phyloP scores from a whole-genome alignment of 352 stramenopile species.

The Phytophthora multivora region DNA sequence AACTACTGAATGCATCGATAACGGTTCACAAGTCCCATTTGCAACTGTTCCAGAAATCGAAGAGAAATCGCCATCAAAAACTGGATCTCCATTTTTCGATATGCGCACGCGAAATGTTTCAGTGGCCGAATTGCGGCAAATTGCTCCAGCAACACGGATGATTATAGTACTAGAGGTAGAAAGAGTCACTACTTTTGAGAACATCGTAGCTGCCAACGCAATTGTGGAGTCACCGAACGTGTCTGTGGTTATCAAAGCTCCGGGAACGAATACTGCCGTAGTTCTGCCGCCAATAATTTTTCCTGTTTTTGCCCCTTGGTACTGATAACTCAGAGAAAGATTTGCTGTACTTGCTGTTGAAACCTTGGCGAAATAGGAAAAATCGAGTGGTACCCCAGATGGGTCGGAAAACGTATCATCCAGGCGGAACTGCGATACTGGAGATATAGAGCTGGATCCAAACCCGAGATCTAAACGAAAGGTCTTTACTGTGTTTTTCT shows the following conservation, averaged over 20 bases:
- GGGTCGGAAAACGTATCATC: conserved; percentile 55
- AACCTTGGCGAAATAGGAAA: conserved; percentile 41
- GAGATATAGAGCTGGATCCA: conserved; percentile 14
- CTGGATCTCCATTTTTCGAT: conserved; percentile 22
- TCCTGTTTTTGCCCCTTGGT: conserved; percentile 41
- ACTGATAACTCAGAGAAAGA: conserved; percentile 44
- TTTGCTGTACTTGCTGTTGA: conserved; percentile 14
- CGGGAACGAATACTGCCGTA: conserved; percentile 43
- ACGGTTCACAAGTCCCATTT: conserved; percentile 39
- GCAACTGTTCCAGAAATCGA: conserved; percentile 32
- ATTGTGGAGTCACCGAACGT: conserved; percentile 25
- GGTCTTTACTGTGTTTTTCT: conserved; percentile 46
- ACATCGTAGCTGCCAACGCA: conserved; percentile 22
- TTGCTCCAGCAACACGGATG: conserved; percentile 39
- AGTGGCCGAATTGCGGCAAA: conserved; percentile 51
- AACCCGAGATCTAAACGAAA: conserved; percentile 59
- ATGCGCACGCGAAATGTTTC: conserved; percentile 47
- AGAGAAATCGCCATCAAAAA: conserved; percentile 50
- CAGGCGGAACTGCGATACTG: conserved; percentile 32
- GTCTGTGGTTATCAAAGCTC: conserved; percentile 30
- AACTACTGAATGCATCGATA: conserved; percentile 55
- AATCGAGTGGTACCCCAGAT: conserved; percentile 51
- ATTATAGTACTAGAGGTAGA: conserved; percentile 45
- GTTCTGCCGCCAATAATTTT: conserved; percentile 52
- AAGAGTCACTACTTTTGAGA: conserved; percentile 36